phyloP scores from a whole-genome alignment of 345 rosid genomes.

The Ricinus communis region DNA sequence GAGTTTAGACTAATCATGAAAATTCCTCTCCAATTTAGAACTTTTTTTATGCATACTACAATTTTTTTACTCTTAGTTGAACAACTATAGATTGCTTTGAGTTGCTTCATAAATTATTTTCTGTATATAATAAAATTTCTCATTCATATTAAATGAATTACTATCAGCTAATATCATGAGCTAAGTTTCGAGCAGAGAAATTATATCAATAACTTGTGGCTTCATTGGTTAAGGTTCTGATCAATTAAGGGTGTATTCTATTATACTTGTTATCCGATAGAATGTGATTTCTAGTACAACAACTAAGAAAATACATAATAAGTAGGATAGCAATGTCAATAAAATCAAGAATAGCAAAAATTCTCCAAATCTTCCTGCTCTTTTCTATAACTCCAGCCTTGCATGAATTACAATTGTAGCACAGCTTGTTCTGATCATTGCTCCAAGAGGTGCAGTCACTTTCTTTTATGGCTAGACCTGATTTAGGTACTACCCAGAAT shows the following conservation, averaged over 20 bases:
- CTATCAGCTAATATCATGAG: no score
- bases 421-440: conserved; percentile 31
- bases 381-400: conserved; percentile 26
- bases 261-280: neutral
- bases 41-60: no score
- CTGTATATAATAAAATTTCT: no score
- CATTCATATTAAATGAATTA: no score
- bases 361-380: conserved; percentile 7
- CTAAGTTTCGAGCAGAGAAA: no score
- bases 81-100: no score
- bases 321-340: conserved; percentile 11
- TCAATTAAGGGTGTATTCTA: neutral
- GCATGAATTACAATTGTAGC: conserved; percentile 52
- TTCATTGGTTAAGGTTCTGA: no score
- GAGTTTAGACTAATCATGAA: no score
- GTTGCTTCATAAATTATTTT: no score
- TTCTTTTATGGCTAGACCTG: neutral
- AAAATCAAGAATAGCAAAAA: conserved; percentile 9
- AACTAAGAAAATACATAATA: conserved; percentile 3
- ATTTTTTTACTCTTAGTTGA: no score
- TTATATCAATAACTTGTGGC: no score
- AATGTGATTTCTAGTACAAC: conserved; percentile 11
- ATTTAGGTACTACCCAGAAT: conserved; percentile 11
- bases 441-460: conserved; percentile 37
- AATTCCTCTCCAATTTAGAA: no score